A percentile compares a stretch with the other conserved stretches of the same genome.
Evolutionary conservation across 2,329 filamentous ascomycete genomes (phyloP).

Genomic region (Dothistroma pini): DNA sequence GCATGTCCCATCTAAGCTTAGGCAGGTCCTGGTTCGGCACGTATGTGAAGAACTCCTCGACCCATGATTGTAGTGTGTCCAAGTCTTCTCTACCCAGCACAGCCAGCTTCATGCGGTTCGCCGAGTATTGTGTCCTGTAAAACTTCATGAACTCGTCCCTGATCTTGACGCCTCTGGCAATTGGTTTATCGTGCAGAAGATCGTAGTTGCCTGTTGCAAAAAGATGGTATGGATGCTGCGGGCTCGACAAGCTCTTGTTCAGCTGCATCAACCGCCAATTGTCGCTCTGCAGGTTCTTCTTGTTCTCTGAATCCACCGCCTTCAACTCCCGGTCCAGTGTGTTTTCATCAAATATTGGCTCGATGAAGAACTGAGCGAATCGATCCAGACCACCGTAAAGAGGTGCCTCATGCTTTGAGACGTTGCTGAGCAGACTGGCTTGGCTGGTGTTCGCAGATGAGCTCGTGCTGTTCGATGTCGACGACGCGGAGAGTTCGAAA

Average conservation of each 20-base stretch:
- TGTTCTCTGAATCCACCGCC: slow-evolving; percentile 93
- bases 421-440: slow-evolving; percentile 35
- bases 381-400: slow-evolving; percentile 81
- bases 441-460: slow-evolving; percentile 38
- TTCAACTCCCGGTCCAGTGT: slow-evolving; percentile 82
- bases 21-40: slow-evolving; percentile 78
- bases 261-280: slow-evolving; percentile 84
- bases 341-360: slow-evolving; percentile 78
- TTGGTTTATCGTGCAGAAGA: slow-evolving; percentile 77
- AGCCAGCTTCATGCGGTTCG: slow-evolving; percentile 90
- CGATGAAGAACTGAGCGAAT: slow-evolving; percentile 91
- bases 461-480: slow-evolving; percentile 52
- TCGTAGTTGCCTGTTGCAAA: slow-evolving; percentile 89
- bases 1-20: slow-evolving; percentile 63
- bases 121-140: slow-evolving; percentile 83
- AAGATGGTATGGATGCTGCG: slow-evolving; percentile 81
- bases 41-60: slow-evolving; percentile 73
- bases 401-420: slow-evolving; percentile 49
- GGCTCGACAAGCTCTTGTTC: slow-evolving; percentile 82
- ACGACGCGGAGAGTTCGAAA: slow-evolving; percentile 87
- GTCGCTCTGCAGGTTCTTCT: slow-evolving; percentile 93
- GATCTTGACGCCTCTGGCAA: slow-evolving; percentile 76
- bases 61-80: slow-evolving; percentile 80
- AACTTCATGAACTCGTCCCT: slow-evolving; percentile 91
- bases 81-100: slow-evolving; percentile 77